A percentile compares a stretch with the other conserved stretches of the same genome.
Evolutionary conservation across 2,329 filamentous ascomycete species (phyloP).

Genomic region (Fusarium aywerte): DNA sequence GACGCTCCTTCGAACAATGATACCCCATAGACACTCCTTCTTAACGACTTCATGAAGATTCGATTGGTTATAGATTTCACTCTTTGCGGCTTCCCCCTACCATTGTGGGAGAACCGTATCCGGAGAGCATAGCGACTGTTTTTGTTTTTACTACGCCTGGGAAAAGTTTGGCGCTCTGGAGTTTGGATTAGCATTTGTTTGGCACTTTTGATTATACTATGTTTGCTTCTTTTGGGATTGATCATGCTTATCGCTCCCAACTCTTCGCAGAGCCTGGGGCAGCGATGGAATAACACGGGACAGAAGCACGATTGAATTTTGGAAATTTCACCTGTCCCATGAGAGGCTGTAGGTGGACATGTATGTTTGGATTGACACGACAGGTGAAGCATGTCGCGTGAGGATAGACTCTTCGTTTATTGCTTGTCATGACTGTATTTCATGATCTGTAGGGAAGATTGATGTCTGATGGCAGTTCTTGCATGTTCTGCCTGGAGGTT

Average conservation of each 20-base stretch:
- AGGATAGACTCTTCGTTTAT: conserved; percentile 33
- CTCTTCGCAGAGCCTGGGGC: conserved; percentile 32
- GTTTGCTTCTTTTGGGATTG: conserved; percentile 25
- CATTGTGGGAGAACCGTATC: conserved; percentile 52
- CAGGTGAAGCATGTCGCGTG: conserved; percentile 21
- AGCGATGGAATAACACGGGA: conserved; percentile 37
- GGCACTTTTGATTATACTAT: conserved; percentile 36
- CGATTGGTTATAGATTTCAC: conserved; percentile 56
- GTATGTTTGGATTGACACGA: conserved; percentile 20
- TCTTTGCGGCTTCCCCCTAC: conserved; percentile 57
- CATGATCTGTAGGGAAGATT: conserved; percentile 16
- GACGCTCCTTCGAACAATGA: conserved; percentile 49
- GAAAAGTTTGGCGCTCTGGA: conserved; percentile 46
- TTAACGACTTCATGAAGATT: conserved; percentile 52
- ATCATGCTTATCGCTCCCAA: conserved; percentile 28
- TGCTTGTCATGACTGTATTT: conserved; percentile 9
- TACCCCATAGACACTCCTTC: conserved; percentile 54
- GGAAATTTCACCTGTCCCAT: conserved; percentile 6
- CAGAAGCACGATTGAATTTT: conserved; percentile 32
- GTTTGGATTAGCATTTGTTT: conserved; percentile 42
- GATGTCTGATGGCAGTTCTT: conserved; percentile 24
- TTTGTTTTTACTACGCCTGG: conserved; percentile 44
- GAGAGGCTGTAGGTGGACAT: conserved; percentile 23
- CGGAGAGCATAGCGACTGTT: conserved; percentile 67
- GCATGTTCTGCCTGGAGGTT: conserved; percentile 22